A percentile compares a stretch with the other conserved stretches of the same genome.
phyloP scores from a whole-genome alignment of 2,329 filamentous ascomycete species.

The Exophiala dermatitidis region DNA sequence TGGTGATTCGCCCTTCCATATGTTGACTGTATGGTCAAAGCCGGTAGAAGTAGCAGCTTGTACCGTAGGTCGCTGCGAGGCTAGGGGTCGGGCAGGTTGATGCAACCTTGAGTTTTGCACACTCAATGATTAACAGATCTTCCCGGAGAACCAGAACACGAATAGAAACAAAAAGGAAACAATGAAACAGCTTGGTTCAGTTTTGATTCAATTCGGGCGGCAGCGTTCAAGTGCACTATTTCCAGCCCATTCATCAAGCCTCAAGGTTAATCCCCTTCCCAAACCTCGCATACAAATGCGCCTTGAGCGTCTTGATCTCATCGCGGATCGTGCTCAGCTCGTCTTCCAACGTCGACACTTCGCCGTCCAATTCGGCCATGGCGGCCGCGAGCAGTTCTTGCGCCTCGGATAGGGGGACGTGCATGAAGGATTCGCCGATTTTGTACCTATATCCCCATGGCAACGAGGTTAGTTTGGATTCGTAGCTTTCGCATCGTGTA shows the following conservation, averaged over 20 bases:
- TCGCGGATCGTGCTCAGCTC: conserved; percentile 67
- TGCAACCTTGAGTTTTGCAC: no score
- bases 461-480: background rate
- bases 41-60: no score
- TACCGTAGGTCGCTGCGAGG: no score
- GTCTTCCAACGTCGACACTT: conserved; percentile 69
- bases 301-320: conserved; percentile 85
- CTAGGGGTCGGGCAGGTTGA: no score
- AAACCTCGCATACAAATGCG: conserved; percentile 87
- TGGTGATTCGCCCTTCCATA: no score
- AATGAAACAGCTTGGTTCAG: background rate
- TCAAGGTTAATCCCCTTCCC: conserved; percentile 96
- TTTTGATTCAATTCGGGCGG: background rate
- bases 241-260: conserved; percentile 12
- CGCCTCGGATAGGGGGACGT: conserved; percentile 73
- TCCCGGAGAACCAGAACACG: no score
- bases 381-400: conserved; percentile 73
- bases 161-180: background rate
- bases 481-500: no score
- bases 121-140: no score
- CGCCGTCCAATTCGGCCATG: conserved; percentile 65
- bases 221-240: no score
- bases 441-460: conserved; percentile 62
- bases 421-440: conserved; percentile 92
- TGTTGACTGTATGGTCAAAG: no score